Base-by-base conservation (phyloP, 805 yeast genomes). In the Lipomyces spencermartinsiae region DNA sequence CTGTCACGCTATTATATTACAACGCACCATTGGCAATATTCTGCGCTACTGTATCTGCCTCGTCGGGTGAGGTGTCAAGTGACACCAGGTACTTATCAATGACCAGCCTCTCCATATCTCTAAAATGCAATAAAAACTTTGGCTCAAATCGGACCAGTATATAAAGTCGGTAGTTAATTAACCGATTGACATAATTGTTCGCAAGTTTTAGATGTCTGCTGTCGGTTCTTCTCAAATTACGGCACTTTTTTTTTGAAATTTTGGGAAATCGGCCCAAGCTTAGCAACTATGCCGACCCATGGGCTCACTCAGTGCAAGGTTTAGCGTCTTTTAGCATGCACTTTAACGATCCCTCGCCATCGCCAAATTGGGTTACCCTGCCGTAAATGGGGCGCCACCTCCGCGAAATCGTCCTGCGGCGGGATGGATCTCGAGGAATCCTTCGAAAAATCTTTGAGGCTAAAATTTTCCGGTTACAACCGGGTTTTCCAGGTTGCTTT, bases 31-130 rank as follows among this genome's bases (percentile, higher is more conserved):
- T 19, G 16, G 71, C 62, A 34, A 69, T 64, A 19, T 59, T 34
- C 51, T 39, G 10, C 1, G 66, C 61, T 2, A 67, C 55, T n/a
- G 12, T 7, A 12, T 58, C 64, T 1, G 73, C 66, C 64, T 71
- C 71, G 7, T 39, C 63, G 0, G 65, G 61, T 4, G 66, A 35
- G 22, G 37, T 22, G 9, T 65, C 67, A 1, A 68, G 55, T 9
- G 62, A 34, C 29, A 69, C 62, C 16, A 69, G 34, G 25, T 68
- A 68, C 54, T 59, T 51, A 25, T 69, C 69, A 35, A 69, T 62
- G 9, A 57, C n/a, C 16, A 46, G 43, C 49, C 43, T 59, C 53
- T 66, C 54, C 69, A 69, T 69, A 25, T 31, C 43, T 4, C 35
- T 43, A 12, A 43, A n/a, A 43, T n/a, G 19, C 49, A 43, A 43